Evolutionary conservation across 768 basidiomycete genomes (phyloP).

Genomic region (Leucogyrophana mollusca): DNA sequence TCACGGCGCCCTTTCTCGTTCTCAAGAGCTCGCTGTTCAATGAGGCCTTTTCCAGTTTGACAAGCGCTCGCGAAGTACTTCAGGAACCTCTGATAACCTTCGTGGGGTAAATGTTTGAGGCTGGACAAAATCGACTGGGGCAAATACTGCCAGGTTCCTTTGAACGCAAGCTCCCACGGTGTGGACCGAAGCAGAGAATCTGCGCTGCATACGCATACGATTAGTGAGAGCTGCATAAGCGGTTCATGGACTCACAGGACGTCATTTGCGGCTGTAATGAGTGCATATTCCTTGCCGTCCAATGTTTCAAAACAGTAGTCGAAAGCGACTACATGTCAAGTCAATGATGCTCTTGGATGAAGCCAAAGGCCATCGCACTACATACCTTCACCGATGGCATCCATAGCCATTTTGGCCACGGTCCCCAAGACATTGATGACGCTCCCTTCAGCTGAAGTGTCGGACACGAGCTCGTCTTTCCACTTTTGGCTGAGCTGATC

Average conservation of each 20-base stretch:
- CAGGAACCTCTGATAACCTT: constrained; percentile 27
- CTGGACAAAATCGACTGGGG: constrained; percentile 21
- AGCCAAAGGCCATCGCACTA: background rate
- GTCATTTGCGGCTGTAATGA: constrained; percentile 11
- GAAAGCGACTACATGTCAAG: constrained; percentile 15
- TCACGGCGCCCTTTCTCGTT: constrained; percentile 25
- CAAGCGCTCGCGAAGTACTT: constrained; percentile 20
- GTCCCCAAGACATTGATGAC: constrained; percentile 18
- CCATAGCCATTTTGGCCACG: constrained; percentile 22
- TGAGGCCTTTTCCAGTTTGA: constrained; percentile 18
- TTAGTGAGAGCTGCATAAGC: background rate
- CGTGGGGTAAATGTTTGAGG: constrained; percentile 26
- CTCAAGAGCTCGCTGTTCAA: constrained; percentile 16
- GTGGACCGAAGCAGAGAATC: constrained; percentile 23
- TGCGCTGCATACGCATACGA: constrained; percentile 8
- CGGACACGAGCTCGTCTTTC: constrained; percentile 16
- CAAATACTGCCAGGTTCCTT: constrained; percentile 26
- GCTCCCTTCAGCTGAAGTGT: constrained; percentile 3
- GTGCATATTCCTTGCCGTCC: constrained; percentile 11
- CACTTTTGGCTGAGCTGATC: constrained; percentile 19
- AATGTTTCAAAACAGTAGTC: constrained; percentile 20
- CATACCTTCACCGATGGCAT: constrained; percentile 27
- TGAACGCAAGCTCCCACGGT: constrained; percentile 20
- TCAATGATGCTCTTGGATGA: background rate
- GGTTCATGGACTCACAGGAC: constrained; percentile 14